phyloP scores from a whole-genome alignment of 148 eudicot genomes.

The Beta vulgaris region DNA sequence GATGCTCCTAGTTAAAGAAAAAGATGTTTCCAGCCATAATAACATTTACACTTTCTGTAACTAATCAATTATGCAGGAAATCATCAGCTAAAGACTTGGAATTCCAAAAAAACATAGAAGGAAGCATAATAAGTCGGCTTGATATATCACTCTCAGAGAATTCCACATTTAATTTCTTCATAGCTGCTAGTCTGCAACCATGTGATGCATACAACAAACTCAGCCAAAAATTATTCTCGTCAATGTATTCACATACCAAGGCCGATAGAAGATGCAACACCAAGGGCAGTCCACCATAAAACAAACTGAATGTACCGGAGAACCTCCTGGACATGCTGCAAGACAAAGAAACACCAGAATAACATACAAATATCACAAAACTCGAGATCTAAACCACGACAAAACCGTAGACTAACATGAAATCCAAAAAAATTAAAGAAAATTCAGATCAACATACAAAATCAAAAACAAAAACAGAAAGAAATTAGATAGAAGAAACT shows the following conservation, averaged over 20 bases:
- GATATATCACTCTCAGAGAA: background rate
- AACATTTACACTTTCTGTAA: background rate
- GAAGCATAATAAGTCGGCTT: constrained; percentile 1
- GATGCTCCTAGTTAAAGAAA: no score
- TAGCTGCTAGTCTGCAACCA: background rate
- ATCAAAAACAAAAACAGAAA: no score
- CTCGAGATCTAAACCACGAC: no score
- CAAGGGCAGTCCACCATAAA: constrained; percentile 96
- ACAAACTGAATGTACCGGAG: constrained; percentile 62
- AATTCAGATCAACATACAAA: no score
- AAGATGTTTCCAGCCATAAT: no score
- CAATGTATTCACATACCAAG: constrained; percentile 57
- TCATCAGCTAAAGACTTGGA: background rate
- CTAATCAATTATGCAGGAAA: background rate
- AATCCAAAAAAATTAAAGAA: no score
- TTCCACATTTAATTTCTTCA: background rate
- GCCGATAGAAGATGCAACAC: constrained; percentile 98
- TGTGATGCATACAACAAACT: background rate
- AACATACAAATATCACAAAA: no score
- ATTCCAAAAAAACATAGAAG: background rate
- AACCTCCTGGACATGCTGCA: constrained; percentile 86
- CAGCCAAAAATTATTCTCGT: background rate
- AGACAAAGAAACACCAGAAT: constrained; percentile 27
- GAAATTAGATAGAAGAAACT: no score
- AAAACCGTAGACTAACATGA: no score